Conservation (phyloP, 1,284 basidiomycete genomes). For the Sutorius eximius region DNA sequence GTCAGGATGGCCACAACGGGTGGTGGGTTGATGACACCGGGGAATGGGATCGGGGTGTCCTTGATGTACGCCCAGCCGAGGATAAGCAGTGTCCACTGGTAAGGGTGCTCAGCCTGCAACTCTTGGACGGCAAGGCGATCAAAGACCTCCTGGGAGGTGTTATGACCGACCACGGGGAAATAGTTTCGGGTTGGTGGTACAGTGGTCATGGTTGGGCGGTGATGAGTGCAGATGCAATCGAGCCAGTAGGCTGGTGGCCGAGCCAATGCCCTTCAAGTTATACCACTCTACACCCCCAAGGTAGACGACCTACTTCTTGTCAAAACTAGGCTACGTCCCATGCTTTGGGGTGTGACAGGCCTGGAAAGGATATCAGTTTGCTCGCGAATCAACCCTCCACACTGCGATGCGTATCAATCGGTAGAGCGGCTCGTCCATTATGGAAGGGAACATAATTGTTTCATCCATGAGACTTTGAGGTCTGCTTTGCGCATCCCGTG, state of each 20-base stretch:
- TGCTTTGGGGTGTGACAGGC: background rate
- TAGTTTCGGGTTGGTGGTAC: slow-evolving; percentile 34
- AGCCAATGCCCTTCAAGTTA: slow-evolving; percentile 8
- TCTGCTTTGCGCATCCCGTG: too few relatives aligned
- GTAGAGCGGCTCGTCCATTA: too few relatives aligned
- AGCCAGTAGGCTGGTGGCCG: slow-evolving; percentile 4
- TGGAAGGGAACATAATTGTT: too few relatives aligned
- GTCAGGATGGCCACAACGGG: background rate
- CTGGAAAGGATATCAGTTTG: too few relatives aligned
- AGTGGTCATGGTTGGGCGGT: slow-evolving; percentile 25
- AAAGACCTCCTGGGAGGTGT: slow-evolving; percentile 8
- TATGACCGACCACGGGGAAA: slow-evolving; percentile 20
- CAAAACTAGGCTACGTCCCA: background rate
- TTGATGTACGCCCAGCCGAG: slow-evolving; percentile 83
- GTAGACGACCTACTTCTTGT: background rate
- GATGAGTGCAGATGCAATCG: background rate
- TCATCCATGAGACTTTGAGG: too few relatives aligned
- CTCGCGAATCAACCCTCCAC: too few relatives aligned
- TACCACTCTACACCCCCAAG: background rate
- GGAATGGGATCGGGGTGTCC: slow-evolving; percentile 40
- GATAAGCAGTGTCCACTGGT: slow-evolving; percentile 74
- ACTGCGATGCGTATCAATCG: too few relatives aligned
- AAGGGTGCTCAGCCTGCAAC: slow-evolving; percentile 17
- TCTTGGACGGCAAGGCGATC: slow-evolving; percentile 25
- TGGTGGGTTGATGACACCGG: slow-evolving; percentile 16